Conservation (phyloP, 805 yeast genomes). For the Candida methanosorbosa region DNA sequence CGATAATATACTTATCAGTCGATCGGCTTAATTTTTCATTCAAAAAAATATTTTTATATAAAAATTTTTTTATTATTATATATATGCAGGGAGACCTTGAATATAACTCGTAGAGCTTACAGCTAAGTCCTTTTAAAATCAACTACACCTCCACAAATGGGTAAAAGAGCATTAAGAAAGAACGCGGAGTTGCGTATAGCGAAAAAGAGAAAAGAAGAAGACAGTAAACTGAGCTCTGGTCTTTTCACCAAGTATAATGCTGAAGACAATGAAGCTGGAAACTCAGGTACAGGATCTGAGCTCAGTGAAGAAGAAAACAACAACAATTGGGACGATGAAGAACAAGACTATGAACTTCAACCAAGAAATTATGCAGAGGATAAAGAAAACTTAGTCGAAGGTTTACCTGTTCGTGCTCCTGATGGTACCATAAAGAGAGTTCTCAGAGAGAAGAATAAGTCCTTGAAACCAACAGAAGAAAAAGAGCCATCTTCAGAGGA, state of each 20-base stretch:
- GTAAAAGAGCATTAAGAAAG: conserved; percentile 20
- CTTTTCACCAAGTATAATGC: conserved; percentile 18
- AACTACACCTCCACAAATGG: conserved; percentile 1
- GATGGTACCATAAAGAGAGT: conserved; percentile 74
- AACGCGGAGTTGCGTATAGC: conserved; percentile 20
- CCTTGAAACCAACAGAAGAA: conserved; percentile 5
- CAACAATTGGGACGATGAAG: conserved; percentile 57
- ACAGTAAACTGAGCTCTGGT: conserved; percentile 29
- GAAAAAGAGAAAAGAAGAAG: conserved; percentile 35
- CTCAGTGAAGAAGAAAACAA: conserved; percentile 9
- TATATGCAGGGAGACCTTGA: too few species aligned
- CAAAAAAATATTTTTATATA: too few species aligned
- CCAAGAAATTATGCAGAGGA: conserved; percentile 50
- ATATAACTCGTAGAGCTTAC: too few species aligned
- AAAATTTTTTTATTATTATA: too few species aligned
- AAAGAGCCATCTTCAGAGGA: conserved; percentile 4
- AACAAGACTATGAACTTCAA: conserved; percentile 66
- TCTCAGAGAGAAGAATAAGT: conserved; percentile 24
- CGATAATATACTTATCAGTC: too few species aligned
- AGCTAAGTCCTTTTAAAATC: too few species aligned
- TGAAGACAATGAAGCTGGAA: conserved; percentile 7
- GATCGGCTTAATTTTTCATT: too few species aligned
- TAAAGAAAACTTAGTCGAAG: conserved; percentile 44
- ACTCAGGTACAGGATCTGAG: neutral
- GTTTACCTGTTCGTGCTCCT: conserved; percentile 67